Percentiles rank a stretch among this genome's conserved stretches.
phyloP scores from a whole-genome alignment of 495 filamentous ascomycete species.

The Talaromyces stipitatus region DNA sequence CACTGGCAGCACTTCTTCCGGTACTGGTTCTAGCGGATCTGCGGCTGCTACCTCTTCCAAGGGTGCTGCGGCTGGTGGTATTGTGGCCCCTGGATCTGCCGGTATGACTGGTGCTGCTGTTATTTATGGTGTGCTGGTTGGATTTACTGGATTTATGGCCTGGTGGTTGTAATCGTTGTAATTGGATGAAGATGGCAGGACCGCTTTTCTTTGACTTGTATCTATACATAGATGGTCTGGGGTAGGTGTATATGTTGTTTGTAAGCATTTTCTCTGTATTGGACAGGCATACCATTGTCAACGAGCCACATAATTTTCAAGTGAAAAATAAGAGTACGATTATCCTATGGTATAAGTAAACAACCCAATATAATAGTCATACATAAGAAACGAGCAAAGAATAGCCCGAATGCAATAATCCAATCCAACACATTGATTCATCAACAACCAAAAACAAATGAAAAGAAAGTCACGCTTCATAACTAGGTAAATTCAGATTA shows the following conservation, averaged over 20 bases:
- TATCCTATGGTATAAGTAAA: neutral
- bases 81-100: constrained; percentile 11
- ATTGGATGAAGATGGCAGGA: neutral
- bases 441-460: neutral
- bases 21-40: constrained; percentile 9
- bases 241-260: neutral
- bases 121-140: constrained; percentile 5
- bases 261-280: neutral
- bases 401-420: too few species aligned
- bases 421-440: too few species aligned
- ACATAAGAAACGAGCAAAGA: neutral
- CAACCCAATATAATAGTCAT: neutral
- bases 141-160: constrained; percentile 7
- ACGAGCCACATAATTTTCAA: too few species aligned
- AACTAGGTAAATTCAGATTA: constrained; percentile 1
- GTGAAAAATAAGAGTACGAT: too few species aligned
- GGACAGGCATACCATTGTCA: neutral
- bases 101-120: neutral
- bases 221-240: neutral
- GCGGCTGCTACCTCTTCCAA: constrained; percentile 13
- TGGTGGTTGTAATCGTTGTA: constrained; percentile 7
- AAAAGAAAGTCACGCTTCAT: neutral
- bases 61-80: constrained; percentile 10
- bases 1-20: neutral
- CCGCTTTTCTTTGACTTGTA: neutral